Evolutionary conservation across 2,329 filamentous ascomycete genomes (phyloP).

Genomic region (Fusarium newnesense): DNA sequence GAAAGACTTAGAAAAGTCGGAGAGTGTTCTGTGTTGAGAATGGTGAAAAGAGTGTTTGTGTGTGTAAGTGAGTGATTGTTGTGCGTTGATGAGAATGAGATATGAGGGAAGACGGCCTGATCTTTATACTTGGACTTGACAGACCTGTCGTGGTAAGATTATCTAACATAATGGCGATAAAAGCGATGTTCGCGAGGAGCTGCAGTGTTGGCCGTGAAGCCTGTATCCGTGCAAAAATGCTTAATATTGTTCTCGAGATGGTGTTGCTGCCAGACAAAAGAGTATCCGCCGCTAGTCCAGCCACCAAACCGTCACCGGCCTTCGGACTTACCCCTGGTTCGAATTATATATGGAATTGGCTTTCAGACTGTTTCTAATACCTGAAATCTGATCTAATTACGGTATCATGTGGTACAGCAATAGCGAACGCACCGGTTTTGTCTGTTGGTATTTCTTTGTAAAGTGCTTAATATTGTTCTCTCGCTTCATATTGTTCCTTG

Average conservation of each 20-base stretch:
- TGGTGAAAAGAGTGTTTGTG: conserved; percentile 37
- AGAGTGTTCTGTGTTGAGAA: conserved; percentile 42
- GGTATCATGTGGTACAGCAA: conserved; percentile 6
- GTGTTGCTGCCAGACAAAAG: conserved; percentile 37
- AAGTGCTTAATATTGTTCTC: conserved; percentile 45
- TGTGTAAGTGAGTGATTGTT: conserved; percentile 31
- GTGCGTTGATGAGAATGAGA: conserved; percentile 13
- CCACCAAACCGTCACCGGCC: conserved; percentile 6
- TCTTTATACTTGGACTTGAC: conserved; percentile 34
- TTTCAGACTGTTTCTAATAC: neutral
- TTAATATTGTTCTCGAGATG: conserved; percentile 39
- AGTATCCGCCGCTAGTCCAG: neutral
- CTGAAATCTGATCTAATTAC: neutral
- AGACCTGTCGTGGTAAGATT: neutral
- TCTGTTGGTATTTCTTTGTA: conserved; percentile 26
- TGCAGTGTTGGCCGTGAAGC: conserved; percentile 11
- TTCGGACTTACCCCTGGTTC: conserved; percentile 10
- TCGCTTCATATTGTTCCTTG: conserved; percentile 41
- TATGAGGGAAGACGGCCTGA: neutral
- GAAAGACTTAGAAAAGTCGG: conserved; percentile 41
- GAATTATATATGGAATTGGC: neutral
- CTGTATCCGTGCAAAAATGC: conserved; percentile 34
- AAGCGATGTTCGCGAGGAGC: conserved; percentile 17
- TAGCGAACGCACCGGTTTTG: conserved; percentile 10
- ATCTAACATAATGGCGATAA: neutral